A percentile compares a stretch with the other conserved stretches of the same genome.
These are phyloP conservation scores for Pythium utonaiense DNA, from an alignment of 352 stramenopile genomes.

Conservation along the genomic window DNA sequence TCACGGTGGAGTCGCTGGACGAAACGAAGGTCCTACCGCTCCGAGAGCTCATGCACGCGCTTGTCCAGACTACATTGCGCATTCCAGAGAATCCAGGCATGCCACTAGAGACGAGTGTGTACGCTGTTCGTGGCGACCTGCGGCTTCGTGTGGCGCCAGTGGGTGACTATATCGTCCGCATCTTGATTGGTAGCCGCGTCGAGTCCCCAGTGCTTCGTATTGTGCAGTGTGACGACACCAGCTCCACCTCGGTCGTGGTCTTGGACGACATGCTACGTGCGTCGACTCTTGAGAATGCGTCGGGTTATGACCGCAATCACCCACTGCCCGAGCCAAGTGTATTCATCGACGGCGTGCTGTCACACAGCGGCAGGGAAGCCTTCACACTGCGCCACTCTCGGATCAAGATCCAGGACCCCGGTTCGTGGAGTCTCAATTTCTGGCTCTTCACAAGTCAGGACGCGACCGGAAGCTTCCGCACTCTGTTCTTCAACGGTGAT, in stretches of 20 bases:
- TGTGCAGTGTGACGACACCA: conserved; percentile 2
- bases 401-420: conserved; percentile 34
- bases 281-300: not conserved
- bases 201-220: conserved; percentile 21
- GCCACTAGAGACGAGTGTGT: not conserved
- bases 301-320: not conserved
- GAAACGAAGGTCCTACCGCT: conserved; percentile 31
- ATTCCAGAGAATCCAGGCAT: not conserved
- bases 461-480: conserved; percentile 53
- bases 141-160: conserved; percentile 36
- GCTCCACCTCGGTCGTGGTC: conserved; percentile 5
- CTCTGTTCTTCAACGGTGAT: conserved; percentile 83
- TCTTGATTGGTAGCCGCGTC: conserved; percentile 5
- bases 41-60: conserved; percentile 39
- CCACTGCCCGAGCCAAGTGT: conserved; percentile 28
- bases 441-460: conserved; percentile 61
- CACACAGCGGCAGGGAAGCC: conserved; percentile 40
- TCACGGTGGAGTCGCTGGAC: conserved; percentile 41
- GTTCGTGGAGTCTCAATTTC: conserved; percentile 65
- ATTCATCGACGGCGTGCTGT: conserved; percentile 42
- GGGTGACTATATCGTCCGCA: conserved; percentile 30
- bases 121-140: not conserved
- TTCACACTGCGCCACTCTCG: conserved; percentile 39
- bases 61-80: conserved; percentile 31
- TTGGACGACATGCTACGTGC: not conserved